A percentile compares a stretch with the other conserved stretches of the same genome.
Evolutionary conservation across 805 yeast genomes (phyloP).

Genomic region (Nakazawaea holstii): DNA sequence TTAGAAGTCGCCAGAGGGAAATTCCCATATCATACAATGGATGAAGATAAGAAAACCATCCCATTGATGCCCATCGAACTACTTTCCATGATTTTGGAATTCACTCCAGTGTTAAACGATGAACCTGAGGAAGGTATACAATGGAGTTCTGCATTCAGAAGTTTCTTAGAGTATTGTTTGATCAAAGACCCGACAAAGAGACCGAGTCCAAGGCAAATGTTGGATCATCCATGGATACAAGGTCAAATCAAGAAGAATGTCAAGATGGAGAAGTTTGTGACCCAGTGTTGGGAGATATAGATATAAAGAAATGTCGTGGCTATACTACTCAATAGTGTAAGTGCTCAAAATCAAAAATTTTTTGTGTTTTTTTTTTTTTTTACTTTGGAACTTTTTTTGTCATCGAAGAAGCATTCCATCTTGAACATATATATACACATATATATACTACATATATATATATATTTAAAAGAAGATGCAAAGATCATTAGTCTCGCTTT

Average conservation of each 20-base stretch:
- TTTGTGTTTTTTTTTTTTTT: too few species aligned
- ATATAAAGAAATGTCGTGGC: not conserved
- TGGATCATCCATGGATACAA: conserved; percentile 87
- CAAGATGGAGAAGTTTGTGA: conserved; percentile 81
- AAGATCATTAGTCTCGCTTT: conserved; percentile 17
- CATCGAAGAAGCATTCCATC: too few species aligned
- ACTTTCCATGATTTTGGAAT: conserved; percentile 72
- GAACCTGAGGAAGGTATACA: conserved; percentile 67
- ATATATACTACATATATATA: not conserved
- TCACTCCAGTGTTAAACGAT: conserved; percentile 75
- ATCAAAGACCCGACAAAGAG: conserved; percentile 74
- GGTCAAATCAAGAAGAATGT: conserved; percentile 71
- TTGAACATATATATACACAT: not conserved
- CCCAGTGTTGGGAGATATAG: conserved; percentile 55
- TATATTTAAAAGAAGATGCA: conserved; percentile 17
- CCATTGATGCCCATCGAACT: conserved; percentile 81
- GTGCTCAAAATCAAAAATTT: too few species aligned
- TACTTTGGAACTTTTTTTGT: too few species aligned
- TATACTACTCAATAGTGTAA: too few species aligned
- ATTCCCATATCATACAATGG: conserved; percentile 62
- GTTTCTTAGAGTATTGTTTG: conserved; percentile 74
- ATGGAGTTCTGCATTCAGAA: conserved; percentile 83
- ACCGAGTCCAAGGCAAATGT: conserved; percentile 92
- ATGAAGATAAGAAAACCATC: conserved; percentile 33
- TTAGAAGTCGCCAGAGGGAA: conserved; percentile 91